Base-by-base conservation (phyloP, 2,329 filamentous ascomycete genomes). In the Aspergillus japonicus region DNA sequence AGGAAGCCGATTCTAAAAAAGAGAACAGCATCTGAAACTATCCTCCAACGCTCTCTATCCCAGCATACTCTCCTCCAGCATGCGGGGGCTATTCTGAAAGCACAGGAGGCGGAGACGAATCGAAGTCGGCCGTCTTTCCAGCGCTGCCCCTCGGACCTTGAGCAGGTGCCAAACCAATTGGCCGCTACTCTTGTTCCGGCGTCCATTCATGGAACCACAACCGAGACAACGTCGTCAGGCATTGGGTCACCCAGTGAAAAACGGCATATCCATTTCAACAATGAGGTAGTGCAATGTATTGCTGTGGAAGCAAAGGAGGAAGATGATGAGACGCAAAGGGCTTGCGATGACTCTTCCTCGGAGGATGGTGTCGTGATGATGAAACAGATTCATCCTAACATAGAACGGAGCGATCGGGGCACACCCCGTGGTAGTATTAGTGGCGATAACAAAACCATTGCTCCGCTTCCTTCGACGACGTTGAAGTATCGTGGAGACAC, bases 1-100 rank as follows among this genome's bases (percentile, higher is more conserved):
- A 81, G 93, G 78, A 96, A 96, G 77, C 91, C 93, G 1, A 98
- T 98, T 61, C 78, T 99, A 60, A 98, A 98, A 80, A 98, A 97
- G 82, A 87, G 93, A 65, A 96, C 91, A 75, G 94, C 96, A 83
- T 98, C 94, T 0, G 94, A 98, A 75, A 85, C 96, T 47, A 96
- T 98, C 86, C 84, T 98, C 8, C 92, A 96, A 73, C 86, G 89
- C 63, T 97, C 93, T 0, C 76, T 97, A 7, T 96, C 93, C 1
- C 88, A 91, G 1, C 94, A 93, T 2, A 96, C 93, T 5, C 82
- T 98, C 16, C 80, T 98, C 19, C 94, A 96, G 76, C 91, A 96
- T 76, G 93, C 92, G 6, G 90, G 92, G 0, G 91, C 91, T 21
- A 90, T 91, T 21, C 87, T 96, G 12, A 89, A 94, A 71, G 91